Percentiles rank a stretch among this genome's conserved stretches.
Evolutionary conservation across 805 yeast species (phyloP).

Genomic region (Candida nonsorbophila): DNA sequence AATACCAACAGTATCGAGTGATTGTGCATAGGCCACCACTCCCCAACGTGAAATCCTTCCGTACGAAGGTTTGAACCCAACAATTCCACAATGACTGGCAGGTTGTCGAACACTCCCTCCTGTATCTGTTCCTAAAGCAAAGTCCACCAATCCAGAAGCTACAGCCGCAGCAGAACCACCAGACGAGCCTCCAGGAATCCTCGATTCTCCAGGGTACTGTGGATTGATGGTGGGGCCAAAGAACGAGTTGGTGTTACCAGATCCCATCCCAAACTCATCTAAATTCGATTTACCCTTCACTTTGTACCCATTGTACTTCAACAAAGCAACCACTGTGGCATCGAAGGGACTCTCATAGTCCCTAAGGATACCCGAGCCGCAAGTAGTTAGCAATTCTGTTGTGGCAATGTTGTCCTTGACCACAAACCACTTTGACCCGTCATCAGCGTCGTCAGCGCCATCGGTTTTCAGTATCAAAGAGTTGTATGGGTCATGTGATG

Average conservation of each 20-base stretch:
- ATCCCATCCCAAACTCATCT: constrained; percentile 99
- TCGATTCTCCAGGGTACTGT: constrained; percentile 16
- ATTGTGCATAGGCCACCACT: constrained; percentile 87
- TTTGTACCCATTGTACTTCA: constrained; percentile 48
- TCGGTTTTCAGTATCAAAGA: too few species aligned
- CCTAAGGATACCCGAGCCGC: constrained; percentile 63
- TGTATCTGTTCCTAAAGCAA: constrained; percentile 90
- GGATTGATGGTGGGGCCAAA: constrained; percentile 61
- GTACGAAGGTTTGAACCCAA: constrained; percentile 91
- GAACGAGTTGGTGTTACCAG: constrained; percentile 50
- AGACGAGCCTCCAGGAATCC: constrained; percentile 82
- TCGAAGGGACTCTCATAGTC: constrained; percentile 71
- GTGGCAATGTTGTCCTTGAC: constrained; percentile 78
- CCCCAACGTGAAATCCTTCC: constrained; percentile 93
- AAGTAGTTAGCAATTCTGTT: constrained; percentile 61
- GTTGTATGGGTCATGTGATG: too few species aligned
- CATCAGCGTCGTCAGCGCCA: too few species aligned
- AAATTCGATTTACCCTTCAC: constrained; percentile 80
- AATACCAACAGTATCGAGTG: constrained; percentile 91
- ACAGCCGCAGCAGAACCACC: constrained; percentile 97
- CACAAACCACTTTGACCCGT: too few species aligned
- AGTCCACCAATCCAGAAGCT: constrained; percentile 61
- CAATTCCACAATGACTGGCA: constrained; percentile 75
- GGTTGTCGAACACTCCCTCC: constrained; percentile 96
- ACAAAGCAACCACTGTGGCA: constrained; percentile 61